Evolutionary conservation across 257 asterid genomes (phyloP), one percentile per base, ranked within the genome.

Genomic region (Lithospermum erythrorhizon): DNA sequence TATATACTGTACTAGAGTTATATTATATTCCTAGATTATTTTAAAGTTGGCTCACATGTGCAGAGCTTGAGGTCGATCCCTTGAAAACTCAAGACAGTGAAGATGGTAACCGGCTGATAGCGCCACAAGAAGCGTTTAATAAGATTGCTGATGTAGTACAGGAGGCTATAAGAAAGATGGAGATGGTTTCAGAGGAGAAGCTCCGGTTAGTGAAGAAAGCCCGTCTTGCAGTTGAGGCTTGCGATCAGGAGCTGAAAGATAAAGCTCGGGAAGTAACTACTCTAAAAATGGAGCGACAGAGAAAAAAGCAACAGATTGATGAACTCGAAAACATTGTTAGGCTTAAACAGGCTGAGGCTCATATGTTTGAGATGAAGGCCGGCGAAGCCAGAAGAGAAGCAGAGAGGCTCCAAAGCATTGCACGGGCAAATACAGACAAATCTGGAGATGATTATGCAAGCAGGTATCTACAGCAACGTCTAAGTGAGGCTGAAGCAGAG

Each of bases 401-500:
- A 35, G 96, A 91, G 76, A 75, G 95, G 82, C 76, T 91, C 21
- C 93, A 85, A 59, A 76, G 95, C 72, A 88, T 91, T 19, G 85
- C 93, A 18, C 84, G 86, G 20, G 94, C 94, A 53, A 91, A 88
- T 77, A 81, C 88, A 0, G 95, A 88, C 61, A 91, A 85, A 68
- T 80, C 94, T 0, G 95, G 86, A 64, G 98, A 91, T 67, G 96
- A 91, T 70, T 91, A 88, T 27, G 81, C 94, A 3, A 88, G 94
- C 73, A 76, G 93, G 76, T 91, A 91, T 67, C 86, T 91, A 45
- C 86, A 91, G 71, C 98, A 91, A 70, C 81, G 95, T 29, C 65
- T 91, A 76, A 93, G 80, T 5, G 98, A 91, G 72, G 98, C 98
- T 3, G 98, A 91, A 73, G 94, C 94, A 15, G 98, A 91, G 90